Conservation (phyloP, 208 protist genomes). For the Wallacemonas sp. region DNA sequence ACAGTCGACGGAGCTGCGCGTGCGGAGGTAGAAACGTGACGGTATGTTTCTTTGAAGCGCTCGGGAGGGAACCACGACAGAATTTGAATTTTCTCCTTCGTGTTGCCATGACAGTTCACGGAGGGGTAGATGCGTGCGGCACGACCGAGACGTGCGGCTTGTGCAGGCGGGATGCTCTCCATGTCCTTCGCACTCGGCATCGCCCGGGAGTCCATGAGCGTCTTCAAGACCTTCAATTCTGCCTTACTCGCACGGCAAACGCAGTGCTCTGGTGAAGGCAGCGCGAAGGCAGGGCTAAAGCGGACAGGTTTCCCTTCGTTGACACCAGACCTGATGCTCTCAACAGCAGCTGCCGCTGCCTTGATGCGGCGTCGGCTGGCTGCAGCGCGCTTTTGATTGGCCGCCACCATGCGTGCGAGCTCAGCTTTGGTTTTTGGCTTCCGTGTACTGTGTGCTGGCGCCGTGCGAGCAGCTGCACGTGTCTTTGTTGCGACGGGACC, state of each 20-base stretch:
- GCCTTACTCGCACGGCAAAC: not conserved
- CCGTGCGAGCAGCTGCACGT: too few species aligned
- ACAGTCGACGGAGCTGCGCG: not conserved
- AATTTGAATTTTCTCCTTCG: conserved; percentile 11
- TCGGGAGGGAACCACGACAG: conserved; percentile 11
- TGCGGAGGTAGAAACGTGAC: not conserved
- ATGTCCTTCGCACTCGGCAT: not conserved
- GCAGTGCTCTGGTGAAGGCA: conserved; percentile 9
- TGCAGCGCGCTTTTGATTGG: not conserved
- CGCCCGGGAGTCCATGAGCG: not conserved
- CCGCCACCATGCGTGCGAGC: not conserved
- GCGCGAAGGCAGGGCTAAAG: not conserved
- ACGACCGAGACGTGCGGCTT: not conserved
- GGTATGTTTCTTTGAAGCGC: conserved; percentile 8
- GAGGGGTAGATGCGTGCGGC: not conserved
- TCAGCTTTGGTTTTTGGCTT: not conserved
- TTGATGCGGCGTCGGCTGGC: not conserved
- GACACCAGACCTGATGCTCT: not conserved
- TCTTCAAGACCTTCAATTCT: conserved; percentile 1
- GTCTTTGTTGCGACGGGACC: too few species aligned
- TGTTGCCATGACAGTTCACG: conserved; percentile 8
- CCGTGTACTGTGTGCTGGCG: too few species aligned
- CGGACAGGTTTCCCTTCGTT: not conserved
- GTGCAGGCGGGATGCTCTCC: not conserved
- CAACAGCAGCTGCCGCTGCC: not conserved